Evolutionary conservation across 306 rosid species (phyloP).

Genomic region (Cucurbita pepo): DNA sequence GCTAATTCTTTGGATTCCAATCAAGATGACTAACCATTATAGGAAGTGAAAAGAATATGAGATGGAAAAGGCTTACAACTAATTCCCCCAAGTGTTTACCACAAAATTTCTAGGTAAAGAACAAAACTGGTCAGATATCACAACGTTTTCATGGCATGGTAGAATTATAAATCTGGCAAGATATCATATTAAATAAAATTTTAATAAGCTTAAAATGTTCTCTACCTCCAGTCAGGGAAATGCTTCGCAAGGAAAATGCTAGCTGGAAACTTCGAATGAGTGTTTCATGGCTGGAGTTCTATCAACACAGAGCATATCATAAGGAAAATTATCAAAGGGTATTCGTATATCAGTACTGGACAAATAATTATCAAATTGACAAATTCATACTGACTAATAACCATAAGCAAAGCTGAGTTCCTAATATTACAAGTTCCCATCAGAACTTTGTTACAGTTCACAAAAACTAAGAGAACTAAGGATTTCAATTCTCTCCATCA

Average conservation of each 20-base stretch:
- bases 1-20: not conserved
- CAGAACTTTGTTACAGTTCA: not conserved
- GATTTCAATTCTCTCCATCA: not conserved
- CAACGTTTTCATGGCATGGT: not conserved
- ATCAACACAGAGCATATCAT: not conserved
- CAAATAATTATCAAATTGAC: not conserved
- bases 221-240: constrained; percentile 58
- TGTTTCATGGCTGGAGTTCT: constrained; percentile 54
- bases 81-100: not conserved
- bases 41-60: not conserved
- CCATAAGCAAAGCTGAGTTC: not conserved
- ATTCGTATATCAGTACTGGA: not conserved
- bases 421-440: not conserved
- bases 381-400: not conserved
- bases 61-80: not conserved
- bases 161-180: not conserved
- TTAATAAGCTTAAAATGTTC: not conserved
- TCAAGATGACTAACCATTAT: not conserved
- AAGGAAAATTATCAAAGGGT: not conserved
- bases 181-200: not conserved
- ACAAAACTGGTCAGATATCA: not conserved
- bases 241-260: constrained; percentile 63
- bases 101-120: not conserved
- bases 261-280: constrained; percentile 68
- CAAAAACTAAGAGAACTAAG: not conserved